Evolutionary conservation across 2,329 filamentous ascomycete species (phyloP).

Genomic region (Penicillium crustosum): DNA sequence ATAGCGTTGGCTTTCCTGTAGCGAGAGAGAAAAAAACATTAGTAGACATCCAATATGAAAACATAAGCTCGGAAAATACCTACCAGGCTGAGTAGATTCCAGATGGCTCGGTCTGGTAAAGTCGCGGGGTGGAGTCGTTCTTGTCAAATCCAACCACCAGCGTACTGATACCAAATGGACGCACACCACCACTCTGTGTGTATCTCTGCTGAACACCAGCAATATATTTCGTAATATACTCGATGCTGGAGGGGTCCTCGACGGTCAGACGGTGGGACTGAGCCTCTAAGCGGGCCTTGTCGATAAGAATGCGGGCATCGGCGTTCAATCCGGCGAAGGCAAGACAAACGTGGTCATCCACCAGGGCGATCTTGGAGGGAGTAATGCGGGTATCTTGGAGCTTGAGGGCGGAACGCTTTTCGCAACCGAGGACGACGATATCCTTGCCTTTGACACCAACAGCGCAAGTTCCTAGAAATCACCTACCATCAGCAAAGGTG

Average conservation of each 20-base stretch:
- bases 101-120: slow-evolving; percentile 99
- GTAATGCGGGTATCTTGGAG: slow-evolving; percentile 99
- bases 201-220: slow-evolving; percentile 98
- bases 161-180: slow-evolving; percentile 98
- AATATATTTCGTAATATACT: slow-evolving; percentile 99
- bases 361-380: slow-evolving; percentile 94
- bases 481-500: slow-evolving; percentile 3
- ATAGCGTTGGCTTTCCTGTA: slow-evolving; percentile 98
- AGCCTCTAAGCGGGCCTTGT: slow-evolving; percentile 95
- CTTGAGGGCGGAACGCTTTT: slow-evolving; percentile 99
- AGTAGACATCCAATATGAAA: slow-evolving; percentile 15
- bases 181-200: slow-evolving; percentile 96
- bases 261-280: slow-evolving; percentile 97
- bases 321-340: slow-evolving; percentile 97
- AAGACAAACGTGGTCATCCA: slow-evolving; percentile 94
- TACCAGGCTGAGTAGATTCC: slow-evolving; percentile 99
- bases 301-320: slow-evolving; percentile 94
- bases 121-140: slow-evolving; percentile 78
- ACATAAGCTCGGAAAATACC: slow-evolving; percentile 28
- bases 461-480: slow-evolving; percentile 77
- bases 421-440: slow-evolving; percentile 94
- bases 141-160: slow-evolving; percentile 98
- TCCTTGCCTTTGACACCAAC: slow-evolving; percentile 94
- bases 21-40: background rate
- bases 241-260: slow-evolving; percentile 94